These are phyloP conservation scores for Teunomyces funiuensis DNA, from an alignment of 805 yeast genomes.

Conservation along the genomic window DNA sequence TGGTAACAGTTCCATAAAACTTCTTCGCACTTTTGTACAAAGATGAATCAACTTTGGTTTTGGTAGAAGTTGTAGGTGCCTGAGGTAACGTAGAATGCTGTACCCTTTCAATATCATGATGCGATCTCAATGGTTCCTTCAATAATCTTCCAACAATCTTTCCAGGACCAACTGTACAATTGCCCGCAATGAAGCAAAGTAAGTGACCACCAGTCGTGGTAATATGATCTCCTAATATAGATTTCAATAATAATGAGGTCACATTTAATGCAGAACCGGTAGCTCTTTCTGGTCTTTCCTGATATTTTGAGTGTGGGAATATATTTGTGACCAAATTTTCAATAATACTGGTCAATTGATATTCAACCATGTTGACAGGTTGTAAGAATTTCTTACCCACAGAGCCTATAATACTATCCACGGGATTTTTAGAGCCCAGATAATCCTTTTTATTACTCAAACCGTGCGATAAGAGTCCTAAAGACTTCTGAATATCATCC, in stretches of 20 bases:
- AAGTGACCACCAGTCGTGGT: slow-evolving; percentile 53
- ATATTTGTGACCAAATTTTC: slow-evolving; percentile 49
- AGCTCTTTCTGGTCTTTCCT: slow-evolving; percentile 51
- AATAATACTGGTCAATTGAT: slow-evolving; percentile 46
- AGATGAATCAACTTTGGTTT: slow-evolving; percentile 29
- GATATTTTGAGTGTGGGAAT: slow-evolving; percentile 44
- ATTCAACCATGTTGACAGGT: slow-evolving; percentile 50
- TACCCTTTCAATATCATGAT: slow-evolving; percentile 56
- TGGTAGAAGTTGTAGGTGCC: slow-evolving; percentile 34
- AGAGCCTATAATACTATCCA: slow-evolving; percentile 13
- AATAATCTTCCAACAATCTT: slow-evolving; percentile 53
- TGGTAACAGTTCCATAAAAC: slow-evolving; percentile 52
- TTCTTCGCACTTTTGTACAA: slow-evolving; percentile 38
- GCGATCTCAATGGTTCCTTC: slow-evolving; percentile 66
- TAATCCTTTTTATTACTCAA: slow-evolving; percentile 17
- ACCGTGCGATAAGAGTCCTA: slow-evolving; percentile 43
- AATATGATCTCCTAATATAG: slow-evolving; percentile 38
- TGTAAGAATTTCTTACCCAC: slow-evolving; percentile 45
- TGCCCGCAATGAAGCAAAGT: slow-evolving; percentile 59
- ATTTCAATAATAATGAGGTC: slow-evolving; percentile 38
- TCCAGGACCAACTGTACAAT: slow-evolving; percentile 68
- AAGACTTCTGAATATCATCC: slow-evolving; percentile 45
- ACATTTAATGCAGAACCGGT: slow-evolving; percentile 62
- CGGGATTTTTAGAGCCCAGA: slow-evolving; percentile 15
- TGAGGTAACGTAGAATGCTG: slow-evolving; percentile 28